These are phyloP conservation scores for Psidium friedrichsthalianum DNA, from an alignment of 345 rosid species.

Conservation along the genomic window DNA sequence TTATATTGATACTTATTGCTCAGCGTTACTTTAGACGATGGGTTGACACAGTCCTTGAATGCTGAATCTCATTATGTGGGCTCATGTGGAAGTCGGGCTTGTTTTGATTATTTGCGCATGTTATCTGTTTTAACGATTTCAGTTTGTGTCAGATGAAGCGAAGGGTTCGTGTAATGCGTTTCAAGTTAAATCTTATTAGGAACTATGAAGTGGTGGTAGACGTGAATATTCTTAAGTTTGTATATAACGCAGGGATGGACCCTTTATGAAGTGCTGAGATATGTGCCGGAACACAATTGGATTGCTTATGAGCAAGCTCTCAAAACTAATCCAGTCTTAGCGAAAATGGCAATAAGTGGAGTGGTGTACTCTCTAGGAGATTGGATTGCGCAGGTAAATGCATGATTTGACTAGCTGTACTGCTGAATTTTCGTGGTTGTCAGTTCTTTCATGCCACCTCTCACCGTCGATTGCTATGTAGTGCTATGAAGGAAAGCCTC, in stretches of 20 bases:
- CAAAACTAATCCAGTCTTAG: conserved; percentile 74
- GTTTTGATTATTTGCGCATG: too few species aligned
- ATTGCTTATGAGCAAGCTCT: conserved; percentile 83
- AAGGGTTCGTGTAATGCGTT: too few species aligned
- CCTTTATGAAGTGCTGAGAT: conserved; percentile 67
- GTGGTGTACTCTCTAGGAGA: conserved; percentile 78
- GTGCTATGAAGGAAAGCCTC: conserved; percentile 85
- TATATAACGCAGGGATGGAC: conserved; percentile 74
- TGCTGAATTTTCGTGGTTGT: background rate
- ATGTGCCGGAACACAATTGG: conserved; percentile 90
- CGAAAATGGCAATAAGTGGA: conserved; percentile 96
- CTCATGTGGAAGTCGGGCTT: too few species aligned
- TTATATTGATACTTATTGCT: too few species aligned
- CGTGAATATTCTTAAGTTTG: background rate
- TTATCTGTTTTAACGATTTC: too few species aligned
- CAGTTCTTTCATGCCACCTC: background rate
- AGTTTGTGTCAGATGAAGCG: too few species aligned
- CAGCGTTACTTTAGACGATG: too few species aligned
- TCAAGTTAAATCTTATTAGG: background rate
- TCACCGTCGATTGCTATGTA: conserved; percentile 3
- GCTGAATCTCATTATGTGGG: too few species aligned
- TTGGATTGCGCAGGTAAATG: conserved; percentile 90
- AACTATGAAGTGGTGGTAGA: background rate
- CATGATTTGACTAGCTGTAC: background rate
- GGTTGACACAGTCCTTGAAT: too few species aligned